Percentiles rank a stretch among this genome's conserved stretches.
Conservation (phyloP, 2,329 filamentous ascomycete genomes). For the Sclerotinia nivalis region DNA sequence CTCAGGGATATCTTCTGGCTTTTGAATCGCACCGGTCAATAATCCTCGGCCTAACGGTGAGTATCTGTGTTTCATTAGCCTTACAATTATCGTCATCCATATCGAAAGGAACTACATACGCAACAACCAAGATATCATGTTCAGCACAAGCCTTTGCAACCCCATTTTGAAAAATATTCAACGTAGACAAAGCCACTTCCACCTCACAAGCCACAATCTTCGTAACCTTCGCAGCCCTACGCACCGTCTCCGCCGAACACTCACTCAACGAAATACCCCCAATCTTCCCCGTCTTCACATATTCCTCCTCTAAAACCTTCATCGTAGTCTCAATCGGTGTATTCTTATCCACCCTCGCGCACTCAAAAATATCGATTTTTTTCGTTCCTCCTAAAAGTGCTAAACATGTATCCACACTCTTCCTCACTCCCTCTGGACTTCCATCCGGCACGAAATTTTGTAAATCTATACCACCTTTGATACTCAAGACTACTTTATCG, state of each 20-base stretch:
- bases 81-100: slow-evolving; percentile 22
- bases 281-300: slow-evolving; percentile 48
- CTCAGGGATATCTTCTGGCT: slow-evolving; percentile 55
- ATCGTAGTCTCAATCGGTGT: slow-evolving; percentile 45
- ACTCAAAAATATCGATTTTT: slow-evolving; percentile 57
- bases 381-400: slow-evolving; percentile 49
- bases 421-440: slow-evolving; percentile 54
- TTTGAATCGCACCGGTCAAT: slow-evolving; percentile 55
- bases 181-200: slow-evolving; percentile 47
- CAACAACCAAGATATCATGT: slow-evolving; percentile 66
- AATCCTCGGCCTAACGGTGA: slow-evolving; percentile 67
- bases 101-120: slow-evolving; percentile 40
- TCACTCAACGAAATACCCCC: slow-evolving; percentile 49
- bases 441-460: slow-evolving; percentile 48
- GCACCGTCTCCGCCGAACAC: slow-evolving; percentile 46
- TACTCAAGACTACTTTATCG: slow-evolving; percentile 58
- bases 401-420: slow-evolving; percentile 59
- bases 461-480: slow-evolving; percentile 58
- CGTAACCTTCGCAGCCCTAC: slow-evolving; percentile 44
- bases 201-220: slow-evolving; percentile 51
- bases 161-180: slow-evolving; percentile 44
- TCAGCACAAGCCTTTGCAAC: slow-evolving; percentile 56
- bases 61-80: slow-evolving; percentile 48
- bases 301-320: slow-evolving; percentile 40
- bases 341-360: slow-evolving; percentile 48